Evolutionary conservation across 345 rosid species (phyloP).

Genomic region (Psidium friedrichsthalianum): DNA sequence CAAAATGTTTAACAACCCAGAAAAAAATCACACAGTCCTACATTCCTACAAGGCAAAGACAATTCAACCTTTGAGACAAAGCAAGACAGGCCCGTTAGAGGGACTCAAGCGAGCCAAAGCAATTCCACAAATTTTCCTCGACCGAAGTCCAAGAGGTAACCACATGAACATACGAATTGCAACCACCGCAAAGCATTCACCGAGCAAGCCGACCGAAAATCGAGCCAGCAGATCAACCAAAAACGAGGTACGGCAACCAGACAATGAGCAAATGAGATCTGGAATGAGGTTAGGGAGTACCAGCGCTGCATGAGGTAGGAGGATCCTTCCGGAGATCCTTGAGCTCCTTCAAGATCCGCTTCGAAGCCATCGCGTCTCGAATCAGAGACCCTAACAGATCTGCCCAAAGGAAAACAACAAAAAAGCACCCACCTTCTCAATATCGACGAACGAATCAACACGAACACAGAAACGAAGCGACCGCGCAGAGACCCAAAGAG

Average conservation of each 20-base stretch:
- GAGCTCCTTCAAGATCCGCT: background rate
- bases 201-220: background rate
- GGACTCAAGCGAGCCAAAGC: background rate
- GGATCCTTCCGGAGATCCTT: background rate
- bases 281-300: background rate
- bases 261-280: background rate
- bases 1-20: background rate
- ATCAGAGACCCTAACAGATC: background rate
- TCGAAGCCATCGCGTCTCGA: background rate
- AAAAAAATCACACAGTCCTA: background rate
- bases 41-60: background rate
- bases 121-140: background rate
- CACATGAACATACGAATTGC: background rate
- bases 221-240: background rate
- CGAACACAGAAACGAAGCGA: background rate
- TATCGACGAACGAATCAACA: background rate
- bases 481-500: background rate
- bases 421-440: background rate
- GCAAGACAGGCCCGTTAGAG: background rate
- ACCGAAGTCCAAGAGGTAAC: background rate
- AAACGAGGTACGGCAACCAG: background rate
- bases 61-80: background rate
- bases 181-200: background rate
- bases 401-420: background rate
- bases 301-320: background rate